Percentiles rank a stretch among this genome's conserved stretches.
Evolutionary conservation across 129 eudicot species (phyloP).

Genomic region (Ambrosia artemisiifolia): DNA sequence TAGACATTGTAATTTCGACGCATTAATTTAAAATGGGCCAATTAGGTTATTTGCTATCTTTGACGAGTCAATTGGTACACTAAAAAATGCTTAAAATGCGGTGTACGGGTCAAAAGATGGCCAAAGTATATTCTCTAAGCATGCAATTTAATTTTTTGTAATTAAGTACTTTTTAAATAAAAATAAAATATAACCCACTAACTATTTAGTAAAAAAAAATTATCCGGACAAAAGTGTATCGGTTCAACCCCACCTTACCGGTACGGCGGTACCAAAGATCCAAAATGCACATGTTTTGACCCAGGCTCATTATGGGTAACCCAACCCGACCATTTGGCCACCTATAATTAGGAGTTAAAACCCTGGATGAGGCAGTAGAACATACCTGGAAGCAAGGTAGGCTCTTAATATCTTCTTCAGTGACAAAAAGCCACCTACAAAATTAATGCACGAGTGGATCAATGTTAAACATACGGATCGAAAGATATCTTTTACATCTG

Average conservation of each 20-base stretch:
- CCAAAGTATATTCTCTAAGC: neutral
- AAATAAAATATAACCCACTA: neutral
- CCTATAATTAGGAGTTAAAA: neutral
- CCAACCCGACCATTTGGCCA: neutral
- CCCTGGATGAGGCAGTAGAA: constrained; percentile 3
- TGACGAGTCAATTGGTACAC: neutral
- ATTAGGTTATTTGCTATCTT: neutral
- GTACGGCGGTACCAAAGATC: neutral
- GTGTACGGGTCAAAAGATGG: neutral
- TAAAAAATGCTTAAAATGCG: neutral
- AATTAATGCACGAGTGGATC: neutral
- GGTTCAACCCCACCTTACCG: neutral
- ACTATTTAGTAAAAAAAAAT: neutral
- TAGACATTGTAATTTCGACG: neutral
- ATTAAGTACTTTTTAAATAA: no score
- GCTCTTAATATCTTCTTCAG: constrained; percentile 87
- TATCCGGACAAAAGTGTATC: neutral
- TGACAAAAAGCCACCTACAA: constrained; percentile 87
- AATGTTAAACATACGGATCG: neutral
- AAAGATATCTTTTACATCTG: neutral
- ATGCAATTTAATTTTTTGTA: neutral
- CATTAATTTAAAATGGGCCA: neutral
- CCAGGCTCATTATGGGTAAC: neutral
- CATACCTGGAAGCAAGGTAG: constrained; percentile 86
- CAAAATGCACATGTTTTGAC: neutral